Base-by-base conservation (phyloP, 140 eudicot species). In the Anethum foeniculum region DNA sequence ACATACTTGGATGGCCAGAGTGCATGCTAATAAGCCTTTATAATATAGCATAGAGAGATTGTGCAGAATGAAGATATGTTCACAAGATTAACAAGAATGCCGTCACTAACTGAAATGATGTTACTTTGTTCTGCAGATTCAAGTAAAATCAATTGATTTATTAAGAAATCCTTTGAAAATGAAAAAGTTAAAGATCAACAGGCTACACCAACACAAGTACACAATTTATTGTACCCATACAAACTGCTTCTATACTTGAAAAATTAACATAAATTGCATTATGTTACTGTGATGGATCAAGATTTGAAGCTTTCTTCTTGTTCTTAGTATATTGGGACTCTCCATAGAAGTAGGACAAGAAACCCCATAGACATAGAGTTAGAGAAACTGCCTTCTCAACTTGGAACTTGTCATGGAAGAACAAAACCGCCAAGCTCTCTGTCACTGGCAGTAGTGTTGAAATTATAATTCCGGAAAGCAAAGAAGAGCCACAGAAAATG, bases 391-490 rank as follows among this genome's bases (percentile, higher is more conserved):
- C 90, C 48, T 91, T 91, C 56, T 89, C 93, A 1, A 77, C 87
- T 60, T 85, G 84, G 76, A 91, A 91, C 64, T 81, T 91, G 56
- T 91, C 96, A 0, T 84, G 82, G 78, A 80, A 91, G 36, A 88
- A 85, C 46, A 91, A 72, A 5, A 91, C 90, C 23, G 86, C 93
- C 72, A 87, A 67, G 28, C 79, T 36, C 32, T 91, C 96, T 0
- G 85, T 87, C 12, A 87, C 79, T 0, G 96, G 96, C 28, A 91
- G 90, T 1, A 83, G 77, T 28, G 80, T 87, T 0, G 93, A 86
- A n/a, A 89, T 86, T 27, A 91, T 64, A 44, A 91, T 83, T 12
- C 90, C 96, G 0, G 96, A 85, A 8, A 89, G 64, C 82, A 91
- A 79, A 0, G 93, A 87, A 3, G 91, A 89, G 15, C 85, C 85